Conservation (phyloP, 352 stramenopile species). For the Pythium biforme region DNA sequence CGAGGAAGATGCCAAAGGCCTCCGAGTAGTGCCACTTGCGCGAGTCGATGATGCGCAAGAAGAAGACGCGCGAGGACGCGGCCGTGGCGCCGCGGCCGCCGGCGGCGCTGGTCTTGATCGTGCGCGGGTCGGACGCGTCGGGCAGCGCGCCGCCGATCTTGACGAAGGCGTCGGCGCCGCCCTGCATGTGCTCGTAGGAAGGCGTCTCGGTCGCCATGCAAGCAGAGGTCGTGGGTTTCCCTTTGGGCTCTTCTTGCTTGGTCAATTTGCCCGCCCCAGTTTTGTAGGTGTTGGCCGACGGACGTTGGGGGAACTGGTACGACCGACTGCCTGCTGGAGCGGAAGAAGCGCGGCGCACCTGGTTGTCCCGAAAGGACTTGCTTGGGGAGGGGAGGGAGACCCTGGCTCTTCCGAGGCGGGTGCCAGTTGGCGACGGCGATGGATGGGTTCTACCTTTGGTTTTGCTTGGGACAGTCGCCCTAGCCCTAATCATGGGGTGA, state of each 20-base stretch:
- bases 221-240: slow-evolving; percentile 1
- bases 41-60: slow-evolving; percentile 80
- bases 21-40: slow-evolving; percentile 89
- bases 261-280: no score
- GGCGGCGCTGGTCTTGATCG: slow-evolving; percentile 44
- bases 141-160: slow-evolving; percentile 79
- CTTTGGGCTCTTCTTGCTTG: not conserved
- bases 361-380: not conserved
- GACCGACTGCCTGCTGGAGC: not conserved
- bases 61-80: slow-evolving; percentile 57
- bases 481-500: slow-evolving; percentile 16
- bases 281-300: no score
- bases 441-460: slow-evolving; percentile 2
- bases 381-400: not conserved
- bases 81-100: slow-evolving; percentile 32
- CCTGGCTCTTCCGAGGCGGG: slow-evolving; percentile 10
- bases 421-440: slow-evolving; percentile 1
- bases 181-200: slow-evolving; percentile 60
- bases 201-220: slow-evolving; percentile 32
- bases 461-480: no score
- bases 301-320: not conserved
- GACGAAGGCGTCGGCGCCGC: slow-evolving; percentile 48
- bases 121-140: slow-evolving; percentile 66
- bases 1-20: slow-evolving; percentile 80
- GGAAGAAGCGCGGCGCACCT: slow-evolving; percentile 1